phyloP scores from a whole-genome alignment of 1,284 basidiomycete genomes.

The Trichosporon faecale region DNA sequence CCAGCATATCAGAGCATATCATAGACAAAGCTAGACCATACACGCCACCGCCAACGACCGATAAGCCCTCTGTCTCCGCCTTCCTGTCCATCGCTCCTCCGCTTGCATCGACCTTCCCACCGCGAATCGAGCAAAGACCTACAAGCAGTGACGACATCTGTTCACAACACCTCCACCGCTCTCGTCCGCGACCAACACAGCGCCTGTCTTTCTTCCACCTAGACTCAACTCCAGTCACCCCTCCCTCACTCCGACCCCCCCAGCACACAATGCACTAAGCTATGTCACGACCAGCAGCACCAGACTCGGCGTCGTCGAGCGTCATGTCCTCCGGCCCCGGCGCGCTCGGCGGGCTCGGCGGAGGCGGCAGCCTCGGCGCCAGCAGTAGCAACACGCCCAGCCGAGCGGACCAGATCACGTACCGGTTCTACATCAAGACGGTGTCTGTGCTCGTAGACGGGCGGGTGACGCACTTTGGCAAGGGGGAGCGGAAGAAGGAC shows the following conservation, averaged over 20 bases:
- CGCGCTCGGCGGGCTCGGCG: neutral
- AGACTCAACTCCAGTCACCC: neutral
- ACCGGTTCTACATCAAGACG: slow-evolving; percentile 51
- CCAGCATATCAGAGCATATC: too few species aligned
- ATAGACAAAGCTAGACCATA: neutral
- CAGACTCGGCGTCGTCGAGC: slow-evolving; percentile 10
- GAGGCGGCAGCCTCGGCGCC: slow-evolving; percentile 1
- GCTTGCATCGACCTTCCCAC: neutral
- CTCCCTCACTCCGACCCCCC: neutral
- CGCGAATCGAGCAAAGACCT: neutral
- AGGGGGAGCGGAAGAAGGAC: slow-evolving; percentile 43
- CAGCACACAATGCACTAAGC: neutral
- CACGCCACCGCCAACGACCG: slow-evolving; percentile 1
- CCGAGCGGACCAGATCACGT: slow-evolving; percentile 46
- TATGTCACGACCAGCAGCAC: slow-evolving; percentile 6
- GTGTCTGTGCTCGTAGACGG: slow-evolving; percentile 48
- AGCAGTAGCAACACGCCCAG: slow-evolving; percentile 14
- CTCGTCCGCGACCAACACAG: neutral
- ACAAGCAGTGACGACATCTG: neutral
- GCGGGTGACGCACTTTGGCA: slow-evolving; percentile 43
- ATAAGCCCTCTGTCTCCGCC: neutral
- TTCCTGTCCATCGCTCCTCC: neutral
- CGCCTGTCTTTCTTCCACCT: neutral
- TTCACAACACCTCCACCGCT: neutral
- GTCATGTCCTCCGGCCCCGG: slow-evolving; percentile 5